Evolutionary conservation across 441 rosid species (phyloP), one percentile per base, ranked within the genome.

Genomic region (Macaranga tanarius): DNA sequence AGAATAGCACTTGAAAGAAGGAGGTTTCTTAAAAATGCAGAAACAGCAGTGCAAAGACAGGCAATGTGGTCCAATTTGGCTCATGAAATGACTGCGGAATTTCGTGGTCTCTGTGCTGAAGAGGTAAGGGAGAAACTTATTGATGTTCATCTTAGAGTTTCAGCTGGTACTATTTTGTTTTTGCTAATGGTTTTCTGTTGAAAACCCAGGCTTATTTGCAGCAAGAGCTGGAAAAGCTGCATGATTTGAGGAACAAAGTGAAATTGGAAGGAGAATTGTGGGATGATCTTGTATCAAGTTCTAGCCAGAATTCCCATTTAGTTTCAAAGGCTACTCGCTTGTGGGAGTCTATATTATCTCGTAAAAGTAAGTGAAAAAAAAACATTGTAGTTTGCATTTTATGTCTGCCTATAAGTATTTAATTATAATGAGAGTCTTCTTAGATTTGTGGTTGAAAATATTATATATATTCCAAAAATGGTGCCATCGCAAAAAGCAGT

Each of bases 71-170:
- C 99, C 67, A 92, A 86, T 84, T 84, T 96, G 87, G 98, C 99
- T 71, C 99, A 96, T 85, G 98, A 96, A 85, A 93, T 96, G 99
- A 96, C 97, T 73, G 98, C 97, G 69, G 99, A 96, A 79, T 96
- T 96, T 78, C 97, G 99, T 86, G 96, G 99, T 76, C 95, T 96
- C 73, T 96, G 98, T 85, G 99, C 98, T 57, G 99, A 96, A 80
- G 99, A 96, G 97, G 99, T 96, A 82, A 67, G 71, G 54, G 62
- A 55, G 62, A 52, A 73, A 47, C 65, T 67, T 23, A 26, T 73
- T 64, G n/a, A 68, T 57, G 19, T 31, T 51, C 66, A 72, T 69
- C 17, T 7, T 31, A 61, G 51, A 19, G 64, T 45, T 62, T 34
- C 34, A 58, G 73, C 44, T 20, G 45, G 23, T 68, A 57, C 58